Evolutionary conservation across 148 eudicot genomes (phyloP).

Genomic region (Oxyria digyna): DNA sequence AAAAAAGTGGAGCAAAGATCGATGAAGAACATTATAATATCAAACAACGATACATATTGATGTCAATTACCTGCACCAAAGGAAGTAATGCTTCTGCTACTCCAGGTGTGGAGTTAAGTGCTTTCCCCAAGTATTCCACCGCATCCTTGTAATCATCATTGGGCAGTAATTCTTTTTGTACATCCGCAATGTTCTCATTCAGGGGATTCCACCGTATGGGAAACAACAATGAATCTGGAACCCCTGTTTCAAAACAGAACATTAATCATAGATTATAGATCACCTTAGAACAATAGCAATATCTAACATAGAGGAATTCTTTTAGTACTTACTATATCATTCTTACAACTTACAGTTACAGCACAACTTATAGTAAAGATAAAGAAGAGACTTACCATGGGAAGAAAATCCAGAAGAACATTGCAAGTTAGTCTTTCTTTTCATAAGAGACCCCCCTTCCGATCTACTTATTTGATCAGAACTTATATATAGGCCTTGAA

Average conservation of each 20-base stretch:
- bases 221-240: slow-evolving; percentile 6
- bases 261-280: neutral
- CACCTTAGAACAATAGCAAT: neutral
- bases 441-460: slow-evolving; percentile 2
- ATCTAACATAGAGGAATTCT: neutral
- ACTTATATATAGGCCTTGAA: neutral
- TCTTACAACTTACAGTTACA: too few relatives aligned
- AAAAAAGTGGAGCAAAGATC: neutral
- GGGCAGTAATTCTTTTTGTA: neutral
- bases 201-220: neutral
- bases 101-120: slow-evolving; percentile 9
- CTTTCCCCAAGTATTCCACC: slow-evolving; percentile 5
- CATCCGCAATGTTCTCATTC: slow-evolving; percentile 4
- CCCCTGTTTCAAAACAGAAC: neutral
- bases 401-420: neutral
- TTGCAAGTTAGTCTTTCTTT: neutral
- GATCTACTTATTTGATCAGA: slow-evolving; percentile 6
- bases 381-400: slow-evolving; percentile 5
- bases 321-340: neutral
- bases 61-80: slow-evolving; percentile 6
- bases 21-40: neutral
- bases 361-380: neutral
- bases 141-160: slow-evolving; percentile 4
- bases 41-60: neutral
- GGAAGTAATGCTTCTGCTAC: slow-evolving; percentile 11